Conservation (phyloP, 345 rosid genomes). For the Brassica nigra region DNA sequence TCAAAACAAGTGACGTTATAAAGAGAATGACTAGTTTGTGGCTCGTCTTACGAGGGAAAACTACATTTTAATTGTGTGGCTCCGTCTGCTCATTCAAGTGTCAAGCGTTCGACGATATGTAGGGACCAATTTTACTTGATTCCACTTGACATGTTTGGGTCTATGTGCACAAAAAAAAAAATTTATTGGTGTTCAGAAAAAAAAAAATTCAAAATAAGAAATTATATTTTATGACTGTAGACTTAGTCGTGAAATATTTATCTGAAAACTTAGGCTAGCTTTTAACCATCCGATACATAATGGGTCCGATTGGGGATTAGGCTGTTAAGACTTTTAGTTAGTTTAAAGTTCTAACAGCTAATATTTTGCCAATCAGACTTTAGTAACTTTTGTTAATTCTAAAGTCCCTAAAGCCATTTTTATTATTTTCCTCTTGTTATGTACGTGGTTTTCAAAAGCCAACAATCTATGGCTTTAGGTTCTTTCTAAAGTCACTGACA, state of each 20-base stretch:
- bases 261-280: not conserved
- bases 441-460: too few relatives aligned
- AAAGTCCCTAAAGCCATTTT: too few relatives aligned
- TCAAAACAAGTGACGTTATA: constrained; percentile 21
- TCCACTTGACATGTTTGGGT: constrained; percentile 37
- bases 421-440: too few relatives aligned
- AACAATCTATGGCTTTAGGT: too few relatives aligned
- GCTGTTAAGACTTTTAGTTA: too few relatives aligned
- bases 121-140: constrained; percentile 39
- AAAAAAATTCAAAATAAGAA: not conserved
- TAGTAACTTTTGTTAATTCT: too few relatives aligned
- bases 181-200: not conserved
- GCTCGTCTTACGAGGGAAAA: constrained; percentile 16
- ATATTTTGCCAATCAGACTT: too few relatives aligned
- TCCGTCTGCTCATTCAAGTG: constrained; percentile 30
- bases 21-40: constrained; percentile 29
- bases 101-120: constrained; percentile 31
- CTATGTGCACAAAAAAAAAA: not conserved
- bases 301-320: constrained; percentile 32
- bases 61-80: constrained; percentile 26
- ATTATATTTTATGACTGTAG: not conserved
- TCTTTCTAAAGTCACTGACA: too few relatives aligned
- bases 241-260: constrained; percentile 10
- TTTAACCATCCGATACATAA: too few relatives aligned
- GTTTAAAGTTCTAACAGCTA: too few relatives aligned